Base-by-base conservation (phyloP, 495 filamentous ascomycete genomes). In the Penicillium goetzii region DNA sequence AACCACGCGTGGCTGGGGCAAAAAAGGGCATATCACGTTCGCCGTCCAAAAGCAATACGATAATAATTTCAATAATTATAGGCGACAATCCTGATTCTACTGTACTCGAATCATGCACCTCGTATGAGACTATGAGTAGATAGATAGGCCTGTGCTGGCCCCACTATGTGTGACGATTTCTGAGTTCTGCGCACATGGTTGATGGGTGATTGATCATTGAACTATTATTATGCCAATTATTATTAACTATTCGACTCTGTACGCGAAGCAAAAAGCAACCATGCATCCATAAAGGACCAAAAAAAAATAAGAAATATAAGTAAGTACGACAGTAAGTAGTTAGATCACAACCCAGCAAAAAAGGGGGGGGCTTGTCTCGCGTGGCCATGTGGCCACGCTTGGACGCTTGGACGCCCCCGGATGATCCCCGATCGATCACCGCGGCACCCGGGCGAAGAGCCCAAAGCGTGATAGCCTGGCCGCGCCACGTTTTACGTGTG, bases 381-480 rank as follows among this genome's bases (percentile, higher is more conserved):
- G 67, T 72, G 65, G 62, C 64, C 53, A 56, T 52, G 56, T 64
- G 60, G 58, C 60, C 51, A 69, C 57, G 65, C 61, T n/a, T 41
- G n/a, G 19, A 69, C 57, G 65, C 61, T n/a, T 41, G n/a, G 19
- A 36, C n/a, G 40, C 25, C 67, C 71, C 72, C 66, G 70, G 72
- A 71, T 69, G 65, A 71, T 69, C 66, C 70, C 69, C 63, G 72
- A 74, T 75, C 70, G 68, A 73, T 75, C 65, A 73, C 59, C 69
- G 56, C 57, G 57, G 52, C n/a, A 57, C 38, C 38, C 53, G 59
- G 70, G 62, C 60, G 54, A 62, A 67, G 19, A 14, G 43, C 56
- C 25, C 23, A 19, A 59, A 59, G 23, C 40, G 56, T 21, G 17
- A 14, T 61, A 54, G 59, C 52, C 30, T 33, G 12, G 26, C 50